Conservation (phyloP, 2,329 filamentous ascomycete genomes). For the Trichoderma harzianum region DNA sequence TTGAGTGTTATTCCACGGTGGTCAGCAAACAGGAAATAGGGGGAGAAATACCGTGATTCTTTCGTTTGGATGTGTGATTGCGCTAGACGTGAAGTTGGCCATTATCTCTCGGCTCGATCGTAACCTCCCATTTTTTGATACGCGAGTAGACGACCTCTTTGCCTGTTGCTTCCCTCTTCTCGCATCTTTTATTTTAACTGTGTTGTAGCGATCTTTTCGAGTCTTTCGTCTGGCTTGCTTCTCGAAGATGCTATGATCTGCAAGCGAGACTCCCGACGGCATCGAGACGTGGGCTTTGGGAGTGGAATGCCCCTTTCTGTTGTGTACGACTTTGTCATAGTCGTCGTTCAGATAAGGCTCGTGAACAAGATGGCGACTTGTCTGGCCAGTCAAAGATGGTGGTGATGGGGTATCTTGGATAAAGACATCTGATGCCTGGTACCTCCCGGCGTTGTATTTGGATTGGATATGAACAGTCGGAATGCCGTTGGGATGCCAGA, state of each 20-base stretch:
- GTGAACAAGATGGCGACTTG: not conserved
- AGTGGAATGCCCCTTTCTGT: not conserved
- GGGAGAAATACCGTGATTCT: slow-evolving; percentile 31
- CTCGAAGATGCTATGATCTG: slow-evolving; percentile 1
- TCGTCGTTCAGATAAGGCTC: not conserved
- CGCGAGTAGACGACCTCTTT: slow-evolving; percentile 1
- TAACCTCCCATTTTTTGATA: slow-evolving; percentile 28
- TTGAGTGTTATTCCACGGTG: not conserved
- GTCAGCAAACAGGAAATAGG: not conserved
- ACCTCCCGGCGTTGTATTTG: not conserved
- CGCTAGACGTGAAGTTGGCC: slow-evolving; percentile 53
- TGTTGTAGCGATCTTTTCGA: slow-evolving; percentile 22
- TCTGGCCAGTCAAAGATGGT: not conserved
- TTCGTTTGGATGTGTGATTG: slow-evolving; percentile 44
- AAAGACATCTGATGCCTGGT: slow-evolving; percentile 6
- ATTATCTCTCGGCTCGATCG: slow-evolving; percentile 47
- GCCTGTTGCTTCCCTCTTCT: not conserved
- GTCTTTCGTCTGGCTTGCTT: slow-evolving; percentile 22
- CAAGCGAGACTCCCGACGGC: not conserved
- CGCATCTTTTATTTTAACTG: not conserved
- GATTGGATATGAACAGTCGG: not conserved
- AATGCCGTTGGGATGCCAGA: slow-evolving; percentile 14
- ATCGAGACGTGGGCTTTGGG: not conserved
- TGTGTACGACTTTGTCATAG: not conserved
- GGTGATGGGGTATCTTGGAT: not conserved